Percentiles rank a stretch among this genome's conserved stretches.
Conservation (phyloP, 2,329 filamentous ascomycete genomes). For the Trichoderma oligosporum region DNA sequence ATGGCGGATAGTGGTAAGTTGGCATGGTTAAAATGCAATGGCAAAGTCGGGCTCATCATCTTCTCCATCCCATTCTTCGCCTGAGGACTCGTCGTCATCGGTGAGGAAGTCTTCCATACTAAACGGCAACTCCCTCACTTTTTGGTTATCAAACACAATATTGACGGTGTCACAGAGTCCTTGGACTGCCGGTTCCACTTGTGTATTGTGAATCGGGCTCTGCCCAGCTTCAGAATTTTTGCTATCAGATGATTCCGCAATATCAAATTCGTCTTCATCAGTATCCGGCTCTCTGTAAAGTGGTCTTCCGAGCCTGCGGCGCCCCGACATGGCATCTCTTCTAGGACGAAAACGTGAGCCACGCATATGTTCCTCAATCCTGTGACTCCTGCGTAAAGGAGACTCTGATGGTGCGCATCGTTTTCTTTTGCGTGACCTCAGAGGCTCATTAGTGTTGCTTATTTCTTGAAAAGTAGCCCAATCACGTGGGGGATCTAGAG, state of each 20-base stretch:
- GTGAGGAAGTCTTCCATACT: conserved; percentile 67
- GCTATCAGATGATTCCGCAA: conserved; percentile 18
- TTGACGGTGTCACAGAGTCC: conserved; percentile 68
- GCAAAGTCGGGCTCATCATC: conserved; percentile 42
- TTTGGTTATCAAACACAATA: conserved; percentile 71
- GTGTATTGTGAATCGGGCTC: not conserved
- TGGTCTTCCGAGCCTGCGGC: conserved; percentile 23
- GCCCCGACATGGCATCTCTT: conserved; percentile 21
- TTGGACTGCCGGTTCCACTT: conserved; percentile 47
- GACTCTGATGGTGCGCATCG: conserved; percentile 22
- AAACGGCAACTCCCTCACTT: conserved; percentile 64
- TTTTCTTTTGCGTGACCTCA: conserved; percentile 22
- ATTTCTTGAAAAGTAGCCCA: conserved; percentile 26
- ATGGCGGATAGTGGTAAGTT: not conserved
- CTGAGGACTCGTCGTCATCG: conserved; percentile 49
- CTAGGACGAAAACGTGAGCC: conserved; percentile 14
- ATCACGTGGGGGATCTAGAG: conserved; percentile 38
- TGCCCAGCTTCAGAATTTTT: conserved; percentile 8
- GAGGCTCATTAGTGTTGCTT: conserved; percentile 12
- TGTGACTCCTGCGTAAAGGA: conserved; percentile 38
- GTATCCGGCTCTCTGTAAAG: conserved; percentile 47
- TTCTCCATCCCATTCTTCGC: conserved; percentile 59
- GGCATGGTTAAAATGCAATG: conserved; percentile 22
- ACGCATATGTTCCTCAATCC: conserved; percentile 30
- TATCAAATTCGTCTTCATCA: conserved; percentile 41